A percentile compares a stretch with the other conserved stretches of the same genome.
These are phyloP conservation scores for Citrus unshiu DNA, from an alignment of 345 rosid species.

Conservation along the genomic window DNA sequence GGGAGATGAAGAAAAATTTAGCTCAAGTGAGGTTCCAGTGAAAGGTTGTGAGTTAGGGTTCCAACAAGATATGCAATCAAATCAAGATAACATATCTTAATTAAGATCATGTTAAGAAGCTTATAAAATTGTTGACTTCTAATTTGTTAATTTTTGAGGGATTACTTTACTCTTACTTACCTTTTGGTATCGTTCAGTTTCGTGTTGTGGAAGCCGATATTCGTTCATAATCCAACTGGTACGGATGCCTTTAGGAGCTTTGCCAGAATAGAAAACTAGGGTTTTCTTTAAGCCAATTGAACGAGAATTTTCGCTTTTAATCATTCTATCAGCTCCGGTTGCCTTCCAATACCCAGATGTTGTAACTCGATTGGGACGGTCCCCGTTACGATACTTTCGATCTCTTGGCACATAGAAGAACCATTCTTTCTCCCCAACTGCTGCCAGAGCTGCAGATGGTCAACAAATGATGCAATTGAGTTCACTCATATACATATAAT, in stretches of 20 bases:
- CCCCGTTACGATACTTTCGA: conserved; percentile 91
- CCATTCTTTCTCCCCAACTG: conserved; percentile 99
- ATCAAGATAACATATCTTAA: not conserved
- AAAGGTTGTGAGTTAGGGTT: not conserved
- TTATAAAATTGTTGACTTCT: not conserved
- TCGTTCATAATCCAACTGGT: conserved; percentile 99
- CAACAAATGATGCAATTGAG: not conserved
- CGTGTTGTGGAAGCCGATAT: conserved; percentile 95
- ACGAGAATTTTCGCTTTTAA: conserved; percentile 63
- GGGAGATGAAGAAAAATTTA: not conserved
- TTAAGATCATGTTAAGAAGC: too few relatives aligned
- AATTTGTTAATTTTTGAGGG: too few relatives aligned
- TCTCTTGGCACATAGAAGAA: conserved; percentile 98
- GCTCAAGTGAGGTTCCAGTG: not conserved
- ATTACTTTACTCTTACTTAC: conserved; percentile 25
- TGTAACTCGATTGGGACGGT: conserved; percentile 92
- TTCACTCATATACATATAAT: too few relatives aligned
- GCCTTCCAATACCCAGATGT: conserved; percentile 99
- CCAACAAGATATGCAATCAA: not conserved
- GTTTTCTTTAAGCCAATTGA: conserved; percentile 97
- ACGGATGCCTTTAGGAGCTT: conserved; percentile 96
- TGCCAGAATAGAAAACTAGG: conserved; percentile 98
- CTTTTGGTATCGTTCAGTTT: conserved; percentile 88
- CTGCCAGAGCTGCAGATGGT: conserved; percentile 66
- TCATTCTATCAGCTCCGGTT: conserved; percentile 98